Evolutionary conservation across 2,329 filamentous ascomycete genomes (phyloP).

Genomic region (Sporothrix brasiliensis): DNA sequence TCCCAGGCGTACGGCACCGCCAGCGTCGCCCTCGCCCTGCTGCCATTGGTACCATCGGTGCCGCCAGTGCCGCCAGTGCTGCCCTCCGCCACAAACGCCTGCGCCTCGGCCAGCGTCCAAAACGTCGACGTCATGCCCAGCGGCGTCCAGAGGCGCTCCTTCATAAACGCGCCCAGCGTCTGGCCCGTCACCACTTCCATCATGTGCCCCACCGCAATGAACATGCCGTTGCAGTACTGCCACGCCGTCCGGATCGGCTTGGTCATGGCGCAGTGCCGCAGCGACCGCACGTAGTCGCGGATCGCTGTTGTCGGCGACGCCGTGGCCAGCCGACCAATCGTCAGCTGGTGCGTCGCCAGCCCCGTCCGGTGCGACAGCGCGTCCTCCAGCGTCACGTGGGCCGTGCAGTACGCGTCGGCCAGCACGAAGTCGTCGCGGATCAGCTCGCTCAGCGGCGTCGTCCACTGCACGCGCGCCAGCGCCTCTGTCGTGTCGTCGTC

Average conservation of each 20-base stretch:
- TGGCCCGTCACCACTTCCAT: not conserved
- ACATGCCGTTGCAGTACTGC: constrained; percentile 7
- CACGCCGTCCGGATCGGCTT: not conserved
- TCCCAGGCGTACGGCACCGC: not conserved
- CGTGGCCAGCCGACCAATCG: not conserved
- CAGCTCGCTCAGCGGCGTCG: not conserved
- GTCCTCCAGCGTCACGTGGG: constrained; percentile 9
- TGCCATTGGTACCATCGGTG: not conserved
- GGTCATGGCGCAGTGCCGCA: not conserved
- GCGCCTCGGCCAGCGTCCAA: not conserved
- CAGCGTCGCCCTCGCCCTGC: not conserved
- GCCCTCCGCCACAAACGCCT: not conserved
- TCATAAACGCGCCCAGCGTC: not conserved
- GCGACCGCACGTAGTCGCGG: not conserved
- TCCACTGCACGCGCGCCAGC: not conserved
- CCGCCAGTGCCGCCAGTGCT: too few species aligned
- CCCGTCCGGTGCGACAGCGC: not conserved
- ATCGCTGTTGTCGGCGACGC: not conserved
- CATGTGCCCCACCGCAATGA: not conserved
- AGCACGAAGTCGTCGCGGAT: constrained; percentile 5
- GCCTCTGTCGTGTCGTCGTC: not conserved
- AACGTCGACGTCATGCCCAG: constrained; percentile 1
- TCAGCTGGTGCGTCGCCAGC: not conserved
- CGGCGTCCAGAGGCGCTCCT: not conserved
- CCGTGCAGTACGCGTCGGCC: not conserved